Conservation (phyloP, 768 basidiomycete species). For the Cyclocybe cylindracea region DNA sequence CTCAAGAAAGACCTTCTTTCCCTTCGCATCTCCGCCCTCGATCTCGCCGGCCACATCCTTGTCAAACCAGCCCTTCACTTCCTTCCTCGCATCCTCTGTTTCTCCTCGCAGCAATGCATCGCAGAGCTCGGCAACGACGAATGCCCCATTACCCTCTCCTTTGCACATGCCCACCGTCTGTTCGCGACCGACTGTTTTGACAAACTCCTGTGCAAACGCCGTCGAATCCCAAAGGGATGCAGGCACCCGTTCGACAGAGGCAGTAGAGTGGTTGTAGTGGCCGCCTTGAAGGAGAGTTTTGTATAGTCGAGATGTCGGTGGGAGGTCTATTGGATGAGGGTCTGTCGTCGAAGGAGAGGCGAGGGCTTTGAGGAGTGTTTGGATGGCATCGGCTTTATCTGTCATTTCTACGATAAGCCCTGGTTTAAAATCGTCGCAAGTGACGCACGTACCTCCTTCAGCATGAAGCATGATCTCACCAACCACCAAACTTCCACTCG, state of each 20-base stretch:
- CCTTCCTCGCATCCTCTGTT: constrained; percentile 41
- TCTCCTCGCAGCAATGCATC: constrained; percentile 47
- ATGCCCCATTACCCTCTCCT: constrained; percentile 63
- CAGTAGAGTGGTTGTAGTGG: constrained; percentile 71
- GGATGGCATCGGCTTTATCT: constrained; percentile 73
- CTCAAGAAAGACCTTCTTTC: constrained; percentile 69
- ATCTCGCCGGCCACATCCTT: constrained; percentile 46
- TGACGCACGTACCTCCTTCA: constrained; percentile 62
- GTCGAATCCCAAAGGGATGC: constrained; percentile 51
- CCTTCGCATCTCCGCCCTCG: constrained; percentile 61
- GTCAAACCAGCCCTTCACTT: constrained; percentile 61
- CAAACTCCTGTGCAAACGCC: constrained; percentile 60
- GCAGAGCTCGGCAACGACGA: constrained; percentile 74
- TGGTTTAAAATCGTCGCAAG: not conserved
- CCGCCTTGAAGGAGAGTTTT: constrained; percentile 91
- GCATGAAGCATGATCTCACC: constrained; percentile 83
- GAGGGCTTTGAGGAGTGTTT: constrained; percentile 62
- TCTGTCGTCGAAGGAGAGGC: constrained; percentile 55
- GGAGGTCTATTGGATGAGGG: constrained; percentile 76
- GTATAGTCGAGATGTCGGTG: constrained; percentile 82
- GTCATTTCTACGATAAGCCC: constrained; percentile 3
- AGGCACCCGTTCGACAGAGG: constrained; percentile 50
- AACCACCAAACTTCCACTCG: constrained; percentile 78
- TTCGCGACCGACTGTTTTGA: constrained; percentile 54
- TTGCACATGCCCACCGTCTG: constrained; percentile 55